Evolutionary conservation across 2,329 filamentous ascomycete species (phyloP).

Genomic region (Rutstroemia sp.): DNA sequence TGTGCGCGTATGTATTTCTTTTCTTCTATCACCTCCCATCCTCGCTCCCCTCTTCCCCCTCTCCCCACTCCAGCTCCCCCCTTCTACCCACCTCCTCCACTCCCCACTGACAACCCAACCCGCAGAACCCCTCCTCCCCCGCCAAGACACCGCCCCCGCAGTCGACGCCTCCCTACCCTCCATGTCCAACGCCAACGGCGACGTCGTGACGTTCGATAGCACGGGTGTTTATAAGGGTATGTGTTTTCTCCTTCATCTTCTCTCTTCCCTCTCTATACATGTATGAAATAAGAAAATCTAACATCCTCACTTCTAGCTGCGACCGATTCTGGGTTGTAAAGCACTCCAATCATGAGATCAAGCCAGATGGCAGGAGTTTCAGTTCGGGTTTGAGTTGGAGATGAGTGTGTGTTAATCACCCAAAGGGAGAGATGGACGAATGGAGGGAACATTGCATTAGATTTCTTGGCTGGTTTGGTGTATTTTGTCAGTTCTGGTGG

Average conservation of each 20-base stretch:
- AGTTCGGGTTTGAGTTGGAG: no score
- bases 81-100: neutral
- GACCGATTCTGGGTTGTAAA: neutral
- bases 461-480: no score
- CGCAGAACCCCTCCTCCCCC: neutral
- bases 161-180: conserved; percentile 16
- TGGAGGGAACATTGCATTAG: no score
- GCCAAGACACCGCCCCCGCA: conserved; percentile 4
- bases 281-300: no score
- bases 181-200: conserved; percentile 22
- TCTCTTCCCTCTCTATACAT: no score
- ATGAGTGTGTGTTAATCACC: no score
- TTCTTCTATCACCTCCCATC: no score
- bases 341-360: no score
- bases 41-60: conserved; percentile 19
- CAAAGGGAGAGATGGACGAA: no score
- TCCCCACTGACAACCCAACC: neutral
- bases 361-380: no score
- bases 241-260: neutral
- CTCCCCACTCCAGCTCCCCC: neutral
- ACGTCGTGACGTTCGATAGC: conserved; percentile 21
- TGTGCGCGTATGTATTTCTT: neutral
- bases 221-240: conserved; percentile 14
- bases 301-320: neutral
- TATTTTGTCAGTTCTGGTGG: no score